Percentiles rank a stretch among this genome's conserved stretches.
These are phyloP conservation scores for Knoxdaviesia proteae DNA, from an alignment of 2,329 filamentous ascomycete species.

Conservation along the genomic window DNA sequence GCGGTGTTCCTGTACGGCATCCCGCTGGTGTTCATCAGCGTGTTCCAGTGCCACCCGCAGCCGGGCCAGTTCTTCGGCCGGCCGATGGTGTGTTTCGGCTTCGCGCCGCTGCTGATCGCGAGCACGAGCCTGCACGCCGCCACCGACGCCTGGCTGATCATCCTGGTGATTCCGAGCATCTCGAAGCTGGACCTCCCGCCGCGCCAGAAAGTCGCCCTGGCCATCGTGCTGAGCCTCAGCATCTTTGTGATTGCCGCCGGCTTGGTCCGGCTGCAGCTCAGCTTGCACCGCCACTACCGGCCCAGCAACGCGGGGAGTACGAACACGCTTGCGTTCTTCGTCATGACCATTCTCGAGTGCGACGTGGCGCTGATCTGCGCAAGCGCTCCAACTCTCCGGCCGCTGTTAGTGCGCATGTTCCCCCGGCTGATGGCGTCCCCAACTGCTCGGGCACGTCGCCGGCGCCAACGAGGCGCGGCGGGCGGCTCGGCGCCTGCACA, in stretches of 20 bases:
- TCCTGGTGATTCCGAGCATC: constrained; percentile 20
- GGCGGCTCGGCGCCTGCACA: no score
- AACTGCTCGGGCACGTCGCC: no score
- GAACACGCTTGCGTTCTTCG: constrained; percentile 13
- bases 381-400: constrained; percentile 13
- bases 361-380: constrained; percentile 16
- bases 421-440: constrained; percentile 1
- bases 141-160: constrained; percentile 22
- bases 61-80: constrained; percentile 15
- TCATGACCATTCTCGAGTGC: constrained; percentile 16
- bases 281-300: constrained; percentile 9
- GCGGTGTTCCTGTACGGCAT: constrained; percentile 15
- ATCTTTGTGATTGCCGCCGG: constrained; percentile 12
- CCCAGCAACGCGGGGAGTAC: constrained; percentile 6
- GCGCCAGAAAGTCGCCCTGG: constrained; percentile 22
- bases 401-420: constrained; percentile 11
- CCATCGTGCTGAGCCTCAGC: constrained; percentile 22
- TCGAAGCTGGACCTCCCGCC: constrained; percentile 15
- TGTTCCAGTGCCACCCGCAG: constrained; percentile 22
- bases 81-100: constrained; percentile 16
- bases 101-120: constrained; percentile 20
- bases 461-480: no score
- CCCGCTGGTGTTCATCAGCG: constrained; percentile 14
- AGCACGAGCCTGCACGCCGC: constrained; percentile 24
- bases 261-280: constrained; percentile 8